Evolutionary conservation across 78 protist genomes (phyloP), one percentile per base, ranked within the genome.

Genomic region (Andalucia godoyi): DNA sequence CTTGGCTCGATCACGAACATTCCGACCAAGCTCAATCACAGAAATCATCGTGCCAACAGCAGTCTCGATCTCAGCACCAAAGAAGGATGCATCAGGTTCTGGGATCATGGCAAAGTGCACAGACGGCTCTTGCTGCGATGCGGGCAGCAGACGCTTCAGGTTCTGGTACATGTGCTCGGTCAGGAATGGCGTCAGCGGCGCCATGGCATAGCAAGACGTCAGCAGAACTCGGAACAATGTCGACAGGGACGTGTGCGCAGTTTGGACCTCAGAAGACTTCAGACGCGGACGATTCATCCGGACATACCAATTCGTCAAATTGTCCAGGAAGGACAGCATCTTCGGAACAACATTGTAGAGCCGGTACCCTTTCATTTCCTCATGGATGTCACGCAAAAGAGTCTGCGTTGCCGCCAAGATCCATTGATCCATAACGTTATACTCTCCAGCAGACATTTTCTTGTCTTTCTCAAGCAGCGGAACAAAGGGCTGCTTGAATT

Each of bases 161-260:
- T 82, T 80, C 57, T 77, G 95, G 80, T 87, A 96, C 77, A 96
- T 50, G 71, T 33, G 29, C 71, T 97, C 99, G 21, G 88, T 54
- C 46, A 97, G 21, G 96, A 95, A 94, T 53, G 99, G 99, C 9
- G 99, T 94, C 89, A 97, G 85, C 42, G 99, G 98, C 17, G 97
- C 97, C 98, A 94, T 86, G 45, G 85, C 51, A 50, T 36, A 30
- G 64, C 68, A 30, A 61, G 90, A 51, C 33, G 77, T 79, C 67
- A 85, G 12, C 23, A 74, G 60, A 23, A 74, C 74, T 27, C 57
- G 21, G 72, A 54, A 59, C 18, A 74, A 43, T 27, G 79, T 65
- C 47, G 27, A 30, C 39, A 74, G 79, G 33, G 79, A 62, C 33
- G 2, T 25, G 40, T 25, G 23, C 43, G 18, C 37, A 18, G 43